Evolutionary conservation across 306 rosid species (phyloP), one percentile per base, ranked within the genome.

Genomic region (Psophocarpus tetragonolobus): DNA sequence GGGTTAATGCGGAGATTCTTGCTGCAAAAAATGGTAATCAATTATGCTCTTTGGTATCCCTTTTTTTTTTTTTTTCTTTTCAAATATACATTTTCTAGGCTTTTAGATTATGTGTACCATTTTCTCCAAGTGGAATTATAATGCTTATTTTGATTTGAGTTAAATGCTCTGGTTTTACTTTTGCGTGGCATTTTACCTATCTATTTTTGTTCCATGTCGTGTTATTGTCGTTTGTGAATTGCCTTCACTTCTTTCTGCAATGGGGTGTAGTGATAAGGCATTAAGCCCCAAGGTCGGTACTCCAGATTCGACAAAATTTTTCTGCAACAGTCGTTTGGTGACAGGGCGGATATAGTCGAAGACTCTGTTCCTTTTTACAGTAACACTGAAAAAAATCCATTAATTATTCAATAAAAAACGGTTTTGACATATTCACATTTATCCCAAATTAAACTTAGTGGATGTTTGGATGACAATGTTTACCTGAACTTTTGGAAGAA

Each of bases 91-190:
- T 24, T 61, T 12, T 53, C 48, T 32, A 66, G 80, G 61, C 24
- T 17, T 21, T 36, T 67, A 78, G 83, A 36, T 78, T 83, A 83
- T 73, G 64, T 82, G 82, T 77, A 71, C 58, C 71, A 75, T 79
- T 73, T 73, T 51, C 39, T 61, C 48, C 0, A 61, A 68, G 74
- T 30, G 48, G 75, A 80, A 71, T 65, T 71, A 58, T 33, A 17
- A 56, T 48, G 45, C 15, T 2, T 71, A 68, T 72, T 76, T 65
- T 53, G 38, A 20, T 38, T 53, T 38, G 0, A 39, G 58, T 65
- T 50, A 63, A 71, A 15, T 62, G 8, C 45, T 30, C 21, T 14
- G 27, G 41, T 24, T 60, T 77, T 32, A 7, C 10, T 27, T 38
- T 60, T 26, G 36, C 42, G 5, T 41, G 79, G 64, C 32, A 4